Percentiles rank a stretch among this genome's conserved stretches.
Evolutionary conservation across 441 rosid species (phyloP).

Genomic region (Euphorbia schlechtendalii): DNA sequence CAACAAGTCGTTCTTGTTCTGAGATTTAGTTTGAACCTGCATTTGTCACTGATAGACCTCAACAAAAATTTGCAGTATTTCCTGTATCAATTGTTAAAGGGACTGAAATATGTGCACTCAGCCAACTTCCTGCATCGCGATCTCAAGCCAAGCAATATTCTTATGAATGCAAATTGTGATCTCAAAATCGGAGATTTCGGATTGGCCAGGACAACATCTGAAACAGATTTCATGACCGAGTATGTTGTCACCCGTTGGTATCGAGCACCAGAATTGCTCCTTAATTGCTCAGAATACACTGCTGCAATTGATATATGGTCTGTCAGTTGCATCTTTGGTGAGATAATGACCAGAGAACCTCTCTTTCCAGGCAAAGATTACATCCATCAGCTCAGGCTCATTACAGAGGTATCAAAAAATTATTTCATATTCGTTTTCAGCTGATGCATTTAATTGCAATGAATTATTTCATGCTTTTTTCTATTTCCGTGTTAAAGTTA

Average conservation of each 20-base stretch:
- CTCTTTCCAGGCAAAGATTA: neutral
- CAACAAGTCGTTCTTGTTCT: neutral
- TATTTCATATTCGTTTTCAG: neutral
- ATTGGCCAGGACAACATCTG: neutral
- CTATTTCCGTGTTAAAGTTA: neutral
- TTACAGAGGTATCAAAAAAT: neutral
- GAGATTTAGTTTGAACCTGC: neutral
- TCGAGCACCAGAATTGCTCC: neutral
- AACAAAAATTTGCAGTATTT: constrained; percentile 20
- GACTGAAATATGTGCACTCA: neutral
- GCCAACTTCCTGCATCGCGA: neutral
- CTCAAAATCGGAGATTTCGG: neutral
- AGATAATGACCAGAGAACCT: neutral
- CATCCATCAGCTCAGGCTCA: neutral
- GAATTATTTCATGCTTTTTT: neutral
- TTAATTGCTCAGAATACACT: neutral
- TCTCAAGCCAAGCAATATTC: neutral
- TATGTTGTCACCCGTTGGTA: neutral
- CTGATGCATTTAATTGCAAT: neutral
- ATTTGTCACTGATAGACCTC: constrained; percentile 11
- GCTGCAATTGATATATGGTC: neutral
- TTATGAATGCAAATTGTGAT: neutral
- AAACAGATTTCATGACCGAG: neutral
- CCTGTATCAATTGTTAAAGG: neutral
- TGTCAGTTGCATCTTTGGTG: neutral